phyloP scores from a whole-genome alignment of 768 basidiomycete species.

The Coprinellus micaceus region DNA sequence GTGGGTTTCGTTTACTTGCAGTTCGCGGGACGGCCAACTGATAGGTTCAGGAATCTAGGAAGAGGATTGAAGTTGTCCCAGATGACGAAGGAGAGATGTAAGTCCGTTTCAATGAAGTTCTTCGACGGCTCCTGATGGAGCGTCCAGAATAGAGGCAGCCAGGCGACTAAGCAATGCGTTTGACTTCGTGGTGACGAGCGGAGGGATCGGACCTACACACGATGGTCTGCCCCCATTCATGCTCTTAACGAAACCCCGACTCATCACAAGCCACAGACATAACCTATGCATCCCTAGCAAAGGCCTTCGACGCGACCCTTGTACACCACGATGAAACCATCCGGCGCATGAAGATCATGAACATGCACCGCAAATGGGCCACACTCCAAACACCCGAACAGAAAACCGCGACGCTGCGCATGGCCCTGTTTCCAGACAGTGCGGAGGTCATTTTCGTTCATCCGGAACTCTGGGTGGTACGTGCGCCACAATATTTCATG shows the following conservation, averaged over 20 bases:
- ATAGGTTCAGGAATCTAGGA: constrained; percentile 40
- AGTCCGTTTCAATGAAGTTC: constrained; percentile 18
- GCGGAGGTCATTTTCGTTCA: constrained; percentile 80
- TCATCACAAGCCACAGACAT: constrained; percentile 57
- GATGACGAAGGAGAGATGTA: constrained; percentile 91
- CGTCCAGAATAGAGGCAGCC: constrained; percentile 74
- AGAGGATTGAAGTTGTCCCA: constrained; percentile 86
- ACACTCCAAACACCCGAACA: constrained; percentile 71
- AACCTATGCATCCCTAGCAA: constrained; percentile 84
- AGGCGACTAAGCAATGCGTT: constrained; percentile 74
- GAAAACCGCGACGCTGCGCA: constrained; percentile 69
- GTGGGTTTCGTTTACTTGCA: constrained; percentile 36
- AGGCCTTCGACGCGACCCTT: constrained; percentile 73
- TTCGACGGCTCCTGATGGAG: not conserved
- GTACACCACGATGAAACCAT: constrained; percentile 77
- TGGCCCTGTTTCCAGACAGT: constrained; percentile 84
- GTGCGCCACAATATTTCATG: constrained; percentile 26
- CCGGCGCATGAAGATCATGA: constrained; percentile 62
- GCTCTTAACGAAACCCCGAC: not conserved
- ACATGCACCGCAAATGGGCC: constrained; percentile 53
- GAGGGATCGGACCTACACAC: constrained; percentile 90
- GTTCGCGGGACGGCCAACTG: constrained; percentile 3
- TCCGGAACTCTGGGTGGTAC: constrained; percentile 81
- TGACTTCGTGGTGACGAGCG: constrained; percentile 88
- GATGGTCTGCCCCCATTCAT: constrained; percentile 52